Conservation (phyloP, 169 alveolate genomes). For the Cryptosporidium felis region DNA sequence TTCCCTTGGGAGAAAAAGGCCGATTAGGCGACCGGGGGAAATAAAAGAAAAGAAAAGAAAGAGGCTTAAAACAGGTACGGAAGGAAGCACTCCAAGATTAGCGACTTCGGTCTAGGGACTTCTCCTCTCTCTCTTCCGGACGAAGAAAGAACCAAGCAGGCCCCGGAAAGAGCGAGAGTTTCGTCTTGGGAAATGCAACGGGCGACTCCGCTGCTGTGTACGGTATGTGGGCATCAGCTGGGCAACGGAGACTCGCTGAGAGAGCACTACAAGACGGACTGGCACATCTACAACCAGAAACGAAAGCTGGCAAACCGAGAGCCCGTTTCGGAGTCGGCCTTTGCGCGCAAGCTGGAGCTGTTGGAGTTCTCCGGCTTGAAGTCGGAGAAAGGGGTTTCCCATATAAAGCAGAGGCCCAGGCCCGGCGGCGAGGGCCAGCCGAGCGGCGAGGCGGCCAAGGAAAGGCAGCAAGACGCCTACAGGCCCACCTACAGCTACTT, state of each 20-base stretch:
- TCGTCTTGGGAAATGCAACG: too few relatives aligned
- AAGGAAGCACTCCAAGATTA: too few relatives aligned
- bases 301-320: conserved; percentile 77
- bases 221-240: conserved; percentile 38
- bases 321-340: conserved; percentile 72
- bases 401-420: not conserved
- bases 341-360: conserved; percentile 71
- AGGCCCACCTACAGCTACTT: conserved; percentile 74
- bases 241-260: not conserved
- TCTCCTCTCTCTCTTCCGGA: too few relatives aligned
- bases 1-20: too few relatives aligned
- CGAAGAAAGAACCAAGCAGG: too few relatives aligned
- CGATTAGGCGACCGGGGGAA: too few relatives aligned
- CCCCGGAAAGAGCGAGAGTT: too few relatives aligned
- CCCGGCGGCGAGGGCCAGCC: not conserved
- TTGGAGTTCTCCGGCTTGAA: conserved; percentile 31
- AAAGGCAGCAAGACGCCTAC: conserved; percentile 30
- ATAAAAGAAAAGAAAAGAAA: too few relatives aligned
- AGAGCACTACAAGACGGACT: conserved; percentile 83
- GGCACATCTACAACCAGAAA: conserved; percentile 86
- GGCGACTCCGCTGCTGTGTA: conserved; percentile 34
- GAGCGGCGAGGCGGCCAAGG: not conserved
- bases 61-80: too few relatives aligned
- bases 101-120: too few relatives aligned
- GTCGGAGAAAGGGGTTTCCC: conserved; percentile 48